Base-by-base conservation (phyloP, 495 filamentous ascomycete genomes). In the Penicillium dipodomyicola region DNA sequence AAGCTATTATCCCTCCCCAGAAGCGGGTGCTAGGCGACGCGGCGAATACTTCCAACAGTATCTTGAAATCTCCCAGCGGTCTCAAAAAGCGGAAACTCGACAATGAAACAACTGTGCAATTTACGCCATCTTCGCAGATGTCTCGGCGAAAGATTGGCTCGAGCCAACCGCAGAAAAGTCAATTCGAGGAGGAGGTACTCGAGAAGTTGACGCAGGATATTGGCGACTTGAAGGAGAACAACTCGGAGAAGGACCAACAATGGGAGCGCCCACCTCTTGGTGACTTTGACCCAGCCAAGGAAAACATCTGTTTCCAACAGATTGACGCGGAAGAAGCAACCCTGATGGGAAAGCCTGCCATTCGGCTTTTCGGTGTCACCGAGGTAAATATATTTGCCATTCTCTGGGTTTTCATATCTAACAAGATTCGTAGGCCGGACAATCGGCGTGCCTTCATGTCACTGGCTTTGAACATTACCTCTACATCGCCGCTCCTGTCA, bases 361-460 rank as follows among this genome's bases (percentile, higher is more conserved):
- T 97, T 56, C 91, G 90, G 72, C 81, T 99, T 14, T 99, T 97
- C 70, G 94, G 94, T 63, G 91, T 97, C n/a, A 97, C 93, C n/a
- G 90, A 94, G 80, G 87, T 87, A 76, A 58, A 42, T 40, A 19
- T 9, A 29, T 22, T 14, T 6, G 6, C 4, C 4, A 29, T 22
- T 22, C 12, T 17, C 23, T 14, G n/a, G 6, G 17, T 2, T 52
- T n/a, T 6, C 11, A 9, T 4, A 23, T 39, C 30, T 47, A 27
- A 46, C 41, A 47, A 69, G 37, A 33, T 53, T 60, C 22, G 51
- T 51, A 90, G 77, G 73, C 80, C 42, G 94, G 94, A 58, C 90
- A 99, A 73, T 97, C 94, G 2, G 93, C 96, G 9, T 79, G 97
- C 56, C 80, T 99, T 17, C 92, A 99, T 71, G 91, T 99, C 54